These are phyloP conservation scores for Beauveria rudraprayagi DNA, from an alignment of 2,329 filamentous ascomycete genomes.

Conservation along the genomic window DNA sequence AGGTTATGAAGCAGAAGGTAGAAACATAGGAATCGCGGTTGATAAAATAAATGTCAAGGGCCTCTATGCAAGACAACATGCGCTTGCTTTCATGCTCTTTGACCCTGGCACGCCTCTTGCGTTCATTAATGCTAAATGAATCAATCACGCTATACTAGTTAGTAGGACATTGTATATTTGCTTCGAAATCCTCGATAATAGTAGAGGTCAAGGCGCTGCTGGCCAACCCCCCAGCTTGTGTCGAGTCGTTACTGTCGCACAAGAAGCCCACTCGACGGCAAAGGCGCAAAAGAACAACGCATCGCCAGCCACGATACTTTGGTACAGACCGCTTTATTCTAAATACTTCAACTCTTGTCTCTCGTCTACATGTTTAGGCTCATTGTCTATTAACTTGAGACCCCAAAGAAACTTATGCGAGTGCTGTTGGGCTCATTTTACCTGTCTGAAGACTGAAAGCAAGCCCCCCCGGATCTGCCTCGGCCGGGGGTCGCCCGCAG, in stretches of 20 bases:
- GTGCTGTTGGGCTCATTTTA: not conserved
- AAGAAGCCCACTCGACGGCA: not conserved
- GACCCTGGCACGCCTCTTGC: no score
- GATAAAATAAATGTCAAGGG: no score
- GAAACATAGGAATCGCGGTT: not conserved
- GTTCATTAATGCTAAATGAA: no score
- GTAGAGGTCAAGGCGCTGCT: no score
- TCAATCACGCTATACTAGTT: no score
- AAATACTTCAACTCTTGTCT: no score
- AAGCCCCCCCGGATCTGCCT: not conserved
- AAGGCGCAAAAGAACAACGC: conserved; percentile 3
- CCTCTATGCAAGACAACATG: no score
- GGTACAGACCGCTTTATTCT: not conserved
- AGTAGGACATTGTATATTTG: no score
- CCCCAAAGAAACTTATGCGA: not conserved
- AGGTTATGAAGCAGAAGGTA: not conserved
- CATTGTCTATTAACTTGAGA: not conserved
- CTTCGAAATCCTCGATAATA: not conserved
- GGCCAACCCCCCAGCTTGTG: not conserved
- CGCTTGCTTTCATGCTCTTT: no score
- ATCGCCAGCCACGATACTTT: not conserved
- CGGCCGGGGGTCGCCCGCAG: not conserved
- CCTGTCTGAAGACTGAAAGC: not conserved
- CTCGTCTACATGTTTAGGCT: not conserved
- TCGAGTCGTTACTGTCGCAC: not conserved